A percentile compares a stretch with the other conserved stretches of the same genome.
Conservation (phyloP, 306 rosid species). For the Coriaria nepalensis region DNA sequence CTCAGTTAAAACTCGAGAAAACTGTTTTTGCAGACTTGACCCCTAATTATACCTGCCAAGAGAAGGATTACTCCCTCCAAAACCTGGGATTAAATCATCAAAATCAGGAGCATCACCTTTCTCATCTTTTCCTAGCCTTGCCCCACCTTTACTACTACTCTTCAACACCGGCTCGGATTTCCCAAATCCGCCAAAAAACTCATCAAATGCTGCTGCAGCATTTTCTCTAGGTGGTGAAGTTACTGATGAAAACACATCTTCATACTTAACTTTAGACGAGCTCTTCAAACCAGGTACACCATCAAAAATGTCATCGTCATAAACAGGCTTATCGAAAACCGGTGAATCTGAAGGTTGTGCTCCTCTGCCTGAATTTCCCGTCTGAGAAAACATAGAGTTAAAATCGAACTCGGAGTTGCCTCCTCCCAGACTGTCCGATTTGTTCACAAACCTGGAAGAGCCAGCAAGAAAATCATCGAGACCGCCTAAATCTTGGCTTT, state of each 20-base stretch:
- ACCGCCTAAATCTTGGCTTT: slow-evolving; percentile 24
- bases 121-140: slow-evolving; percentile 33
- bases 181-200: slow-evolving; percentile 73
- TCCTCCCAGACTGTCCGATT: slow-evolving; percentile 31
- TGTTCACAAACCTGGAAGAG: slow-evolving; percentile 20
- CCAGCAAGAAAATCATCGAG: slow-evolving; percentile 47
- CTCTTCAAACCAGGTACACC: slow-evolving; percentile 78
- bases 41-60: slow-evolving; percentile 43
- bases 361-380: slow-evolving; percentile 16
- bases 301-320: slow-evolving; percentile 75
- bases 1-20: background rate
- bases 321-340: slow-evolving; percentile 64
- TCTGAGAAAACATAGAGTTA: slow-evolving; percentile 39
- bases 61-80: slow-evolving; percentile 38
- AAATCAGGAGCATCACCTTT: slow-evolving; percentile 31
- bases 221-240: slow-evolving; percentile 30
- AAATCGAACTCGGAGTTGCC: slow-evolving; percentile 40
- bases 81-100: slow-evolving; percentile 78
- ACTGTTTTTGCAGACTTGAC: no score
- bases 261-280: slow-evolving; percentile 43
- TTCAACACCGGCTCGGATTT: slow-evolving; percentile 44
- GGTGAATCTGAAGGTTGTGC: slow-evolving; percentile 37
- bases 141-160: slow-evolving; percentile 20
- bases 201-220: slow-evolving; percentile 58
- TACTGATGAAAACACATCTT: slow-evolving; percentile 40